Base-by-base conservation (phyloP, 2,329 filamentous ascomycete genomes). In the Neonectria coccinea region DNA sequence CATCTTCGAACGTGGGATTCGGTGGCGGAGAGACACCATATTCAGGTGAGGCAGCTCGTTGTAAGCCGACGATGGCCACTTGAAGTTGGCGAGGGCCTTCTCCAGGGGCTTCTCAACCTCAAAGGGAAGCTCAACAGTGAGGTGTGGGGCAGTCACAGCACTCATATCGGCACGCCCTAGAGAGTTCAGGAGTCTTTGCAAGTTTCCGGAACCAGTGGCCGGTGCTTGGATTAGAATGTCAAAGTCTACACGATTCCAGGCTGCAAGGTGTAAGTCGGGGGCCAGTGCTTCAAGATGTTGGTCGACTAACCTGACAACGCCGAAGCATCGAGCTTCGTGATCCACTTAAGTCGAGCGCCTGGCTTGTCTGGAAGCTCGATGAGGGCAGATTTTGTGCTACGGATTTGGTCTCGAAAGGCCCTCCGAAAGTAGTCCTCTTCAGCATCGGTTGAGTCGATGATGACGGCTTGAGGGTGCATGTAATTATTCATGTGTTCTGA, bases 181-280 rank as follows among this genome's bases (percentile, higher is more conserved):
- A 5, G 94, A 97, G 64, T 87, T 86, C 4, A 99, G 85, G 33
- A 97, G 84, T 59, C 93, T 86, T 55, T 93, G 87, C 31, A 97
- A 77, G 55, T 90, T 91, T 11, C 92, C 94, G 2, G 92, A 90
- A 20, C 91, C 89, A 9, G 85, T 84, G 3, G 88, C 81, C 7
- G 89, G 86, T 1, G 92, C 93, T 64, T 97, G 92, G 9, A 98
- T 87, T 12, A 97, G 78, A 57, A 99, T 92, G 68, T 98, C 93
- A 66, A 98, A 84, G 41, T 85, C 88, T 5, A 92, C 83, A 51
- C 88, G 86, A 76, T 95, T 90, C 94, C 94, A 97, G 36, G 87
- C 91, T 74, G 25, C 52, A 45, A 27, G 52, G 5, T 25, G 59
- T 76, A 55, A 67, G 64, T 4, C 16, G 45, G 27, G 4, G n/a